Conservation (phyloP, 768 basidiomycete genomes). For the Thelephora ganbajun region DNA sequence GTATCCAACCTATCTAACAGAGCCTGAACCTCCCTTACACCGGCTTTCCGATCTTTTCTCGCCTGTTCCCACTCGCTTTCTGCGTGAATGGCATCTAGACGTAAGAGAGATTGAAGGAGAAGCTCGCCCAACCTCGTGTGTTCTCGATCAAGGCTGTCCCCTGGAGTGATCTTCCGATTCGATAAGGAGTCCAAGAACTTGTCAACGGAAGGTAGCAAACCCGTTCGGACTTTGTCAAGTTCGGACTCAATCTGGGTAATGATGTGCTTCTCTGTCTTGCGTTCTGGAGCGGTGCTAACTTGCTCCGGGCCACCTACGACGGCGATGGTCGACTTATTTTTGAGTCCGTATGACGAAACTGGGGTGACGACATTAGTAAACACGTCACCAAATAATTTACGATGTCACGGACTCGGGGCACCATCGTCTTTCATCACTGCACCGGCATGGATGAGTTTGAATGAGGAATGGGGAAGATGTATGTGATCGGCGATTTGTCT, state of each 20-base stretch:
- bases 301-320: conserved; percentile 39
- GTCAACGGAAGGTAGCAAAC: conserved; percentile 43
- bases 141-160: conserved; percentile 22
- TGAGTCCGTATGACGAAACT: conserved; percentile 70
- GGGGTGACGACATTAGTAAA: conserved; percentile 1
- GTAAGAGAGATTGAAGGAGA: conserved; percentile 75
- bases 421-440: conserved; percentile 81
- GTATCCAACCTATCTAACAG: conserved; percentile 70
- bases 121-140: conserved; percentile 62
- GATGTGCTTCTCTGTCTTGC: conserved; percentile 33
- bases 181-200: conserved; percentile 29
- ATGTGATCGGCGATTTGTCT: conserved; percentile 58
- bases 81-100: conserved; percentile 69
- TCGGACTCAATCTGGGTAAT: conserved; percentile 43
- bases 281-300: conserved; percentile 13
- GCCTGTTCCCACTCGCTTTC: conserved; percentile 70
- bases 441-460: conserved; percentile 85
- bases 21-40: conserved; percentile 74
- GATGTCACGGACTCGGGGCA: conserved; percentile 36
- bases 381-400: background rate
- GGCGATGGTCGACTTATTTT: conserved; percentile 51
- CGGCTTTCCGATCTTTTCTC: conserved; percentile 68
- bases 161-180: conserved; percentile 4
- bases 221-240: conserved; percentile 32
- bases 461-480: conserved; percentile 48